These are phyloP conservation scores for Backusella circina DNA, from an alignment of 192 early-diverging fungal genomes.

Conservation along the genomic window DNA sequence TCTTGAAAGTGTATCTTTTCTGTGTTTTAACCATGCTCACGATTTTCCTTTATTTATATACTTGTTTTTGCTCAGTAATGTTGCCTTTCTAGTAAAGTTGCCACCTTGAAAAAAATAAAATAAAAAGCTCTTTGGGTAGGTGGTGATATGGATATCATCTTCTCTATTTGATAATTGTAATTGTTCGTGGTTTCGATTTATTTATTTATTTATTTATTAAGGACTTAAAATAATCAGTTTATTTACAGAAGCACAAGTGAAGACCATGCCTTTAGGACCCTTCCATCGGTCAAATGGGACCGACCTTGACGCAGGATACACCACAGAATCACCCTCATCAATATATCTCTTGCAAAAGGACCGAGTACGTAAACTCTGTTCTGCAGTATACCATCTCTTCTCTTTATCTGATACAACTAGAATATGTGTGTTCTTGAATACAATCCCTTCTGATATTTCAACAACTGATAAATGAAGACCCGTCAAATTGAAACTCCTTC, in stretches of 20 bases:
- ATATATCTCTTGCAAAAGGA: neutral
- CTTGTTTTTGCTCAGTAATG: no score
- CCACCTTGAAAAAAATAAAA: no score
- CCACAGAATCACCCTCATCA: neutral
- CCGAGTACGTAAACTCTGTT: neutral
- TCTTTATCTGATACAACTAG: neutral
- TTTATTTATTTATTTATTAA: no score
- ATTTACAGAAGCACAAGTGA: neutral
- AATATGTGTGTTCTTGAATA: neutral
- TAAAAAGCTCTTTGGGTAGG: no score
- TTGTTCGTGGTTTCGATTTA: no score
- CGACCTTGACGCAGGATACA: neutral
- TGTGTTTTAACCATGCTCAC: neutral
- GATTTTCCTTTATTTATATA: neutral
- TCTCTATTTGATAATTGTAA: no score
- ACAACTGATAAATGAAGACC: neutral
- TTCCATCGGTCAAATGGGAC: neutral
- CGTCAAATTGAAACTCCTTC: neutral
- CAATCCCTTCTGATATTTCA: neutral
- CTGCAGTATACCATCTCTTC: neutral
- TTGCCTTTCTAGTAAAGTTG: no score
- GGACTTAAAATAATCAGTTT: neutral
- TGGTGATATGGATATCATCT: no score
- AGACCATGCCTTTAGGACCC: neutral
- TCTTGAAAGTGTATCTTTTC: no score